Conservation (phyloP, 2,329 filamentous ascomycete species). For the Davidsoniella eucalypti region DNA sequence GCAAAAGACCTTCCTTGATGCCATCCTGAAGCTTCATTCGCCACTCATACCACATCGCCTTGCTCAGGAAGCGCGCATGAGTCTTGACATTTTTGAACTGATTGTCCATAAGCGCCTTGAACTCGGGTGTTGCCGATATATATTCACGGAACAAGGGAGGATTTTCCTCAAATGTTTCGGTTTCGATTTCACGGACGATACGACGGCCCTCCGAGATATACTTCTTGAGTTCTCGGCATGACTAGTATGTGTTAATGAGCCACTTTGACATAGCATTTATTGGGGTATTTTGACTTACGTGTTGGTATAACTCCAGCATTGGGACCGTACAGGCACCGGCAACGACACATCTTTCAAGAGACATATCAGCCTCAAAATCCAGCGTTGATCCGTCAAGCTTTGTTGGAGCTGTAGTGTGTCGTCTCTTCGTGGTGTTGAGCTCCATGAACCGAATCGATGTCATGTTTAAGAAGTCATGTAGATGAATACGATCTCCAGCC, state of each 20-base stretch:
- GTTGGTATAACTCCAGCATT: constrained; percentile 81
- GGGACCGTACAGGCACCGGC: constrained; percentile 83
- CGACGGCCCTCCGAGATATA: constrained; percentile 88
- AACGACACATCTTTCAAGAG: constrained; percentile 64
- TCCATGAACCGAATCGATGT: constrained; percentile 98
- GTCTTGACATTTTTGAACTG: constrained; percentile 97
- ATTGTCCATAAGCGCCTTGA: constrained; percentile 79
- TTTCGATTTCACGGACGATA: constrained; percentile 81
- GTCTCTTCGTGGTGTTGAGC: constrained; percentile 83
- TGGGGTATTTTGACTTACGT: constrained; percentile 8
- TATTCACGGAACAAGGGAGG: constrained; percentile 87
- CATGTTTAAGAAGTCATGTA: constrained; percentile 88
- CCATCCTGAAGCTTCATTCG: constrained; percentile 72
- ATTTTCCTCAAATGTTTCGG: constrained; percentile 76
- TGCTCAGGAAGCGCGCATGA: constrained; percentile 74
- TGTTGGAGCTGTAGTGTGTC: constrained; percentile 59
- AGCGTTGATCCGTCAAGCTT: constrained; percentile 25
- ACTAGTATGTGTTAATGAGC: constrained; percentile 33
- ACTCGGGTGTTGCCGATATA: constrained; percentile 64
- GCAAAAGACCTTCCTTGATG: constrained; percentile 63
- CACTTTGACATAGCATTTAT: background rate
- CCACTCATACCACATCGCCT: constrained; percentile 98
- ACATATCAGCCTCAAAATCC: constrained; percentile 33
- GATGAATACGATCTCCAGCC: constrained; percentile 49
- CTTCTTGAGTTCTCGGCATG: constrained; percentile 86